Base-by-base conservation (phyloP, 108 stramenopile genomes). In the Fragilaria crotonensis region DNA sequence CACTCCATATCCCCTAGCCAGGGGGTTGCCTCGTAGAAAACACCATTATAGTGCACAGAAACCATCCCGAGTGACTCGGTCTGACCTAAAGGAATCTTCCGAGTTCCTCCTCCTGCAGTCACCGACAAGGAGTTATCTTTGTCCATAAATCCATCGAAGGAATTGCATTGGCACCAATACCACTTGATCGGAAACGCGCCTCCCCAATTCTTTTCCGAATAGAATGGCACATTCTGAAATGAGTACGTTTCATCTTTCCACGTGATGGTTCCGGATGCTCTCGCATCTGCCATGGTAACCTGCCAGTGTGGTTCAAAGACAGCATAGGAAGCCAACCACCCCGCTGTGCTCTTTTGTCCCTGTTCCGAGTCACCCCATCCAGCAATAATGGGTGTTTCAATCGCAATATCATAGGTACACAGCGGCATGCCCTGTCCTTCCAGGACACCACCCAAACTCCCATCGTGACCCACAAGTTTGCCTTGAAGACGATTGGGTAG, bases 171-270 rank as follows among this genome's bases (percentile, higher is more conserved):
- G 3, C 78, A 71, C 93, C 93, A 94, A 74, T 79, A 94, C 93
- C 89, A 90, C 60, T 86, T 86, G 0, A 64, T 68, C 28, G 93
- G 89, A 52, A 94, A 83, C 0, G 83, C 76, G 5, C 70, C 81
- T 48, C 87, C 93, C 89, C 89, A 94, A 73, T 94, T 94, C 75
- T 94, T 90, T 48, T 94, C 93, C 22, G 85, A 89, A 64, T 94
- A 94, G 61, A 94, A 89, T 5, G 86, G 86, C 33, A 78, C 84
- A 68, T 89, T 62, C 17, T 63, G 25, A 72, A 94, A 89, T 31
- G 75, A 59, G 58, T 87, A 85, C 21, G 49, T 30, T 1, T 70
- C 73, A 22, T 78, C 77, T 36, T 90, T 84, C 88, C 86, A 87
- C 25, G 50, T 67, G n/a, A 86, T 45, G 3, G 30, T 62, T 41